phyloP scores from a whole-genome alignment of 192 early-diverging fungal genomes.

The Linnemannia hyalina region DNA sequence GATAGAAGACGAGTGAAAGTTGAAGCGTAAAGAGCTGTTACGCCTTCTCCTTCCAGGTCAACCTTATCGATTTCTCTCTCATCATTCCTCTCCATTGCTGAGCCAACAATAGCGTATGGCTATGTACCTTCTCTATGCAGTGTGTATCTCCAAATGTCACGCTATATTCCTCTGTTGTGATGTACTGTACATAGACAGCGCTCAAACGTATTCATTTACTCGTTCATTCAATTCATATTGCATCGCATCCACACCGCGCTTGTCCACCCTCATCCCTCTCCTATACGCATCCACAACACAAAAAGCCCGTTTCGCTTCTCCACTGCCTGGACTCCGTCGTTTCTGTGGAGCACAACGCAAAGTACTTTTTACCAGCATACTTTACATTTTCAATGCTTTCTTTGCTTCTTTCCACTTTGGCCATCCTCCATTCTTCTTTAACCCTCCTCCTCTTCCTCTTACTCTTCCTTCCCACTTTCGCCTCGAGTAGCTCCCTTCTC shows the following conservation, averaged over 20 bases:
- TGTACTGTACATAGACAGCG: neutral
- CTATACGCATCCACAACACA: too few species aligned
- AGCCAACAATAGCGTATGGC: neutral
- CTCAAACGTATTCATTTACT: neutral
- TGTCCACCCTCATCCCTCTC: too few species aligned
- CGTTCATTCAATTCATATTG: neutral
- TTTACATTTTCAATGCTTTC: neutral
- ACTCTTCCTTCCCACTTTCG: neutral
- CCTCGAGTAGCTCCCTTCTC: neutral
- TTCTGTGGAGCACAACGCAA: neutral
- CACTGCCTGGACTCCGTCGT: neutral
- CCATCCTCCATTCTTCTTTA: neutral
- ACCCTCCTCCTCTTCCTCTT: neutral
- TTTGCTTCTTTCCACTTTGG: neutral
- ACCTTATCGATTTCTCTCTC: neutral
- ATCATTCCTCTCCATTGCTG: neutral
- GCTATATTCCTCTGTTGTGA: too few species aligned
- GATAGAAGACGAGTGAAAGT: neutral
- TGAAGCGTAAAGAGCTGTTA: neutral
- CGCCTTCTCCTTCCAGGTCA: neutral
- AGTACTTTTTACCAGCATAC: neutral
- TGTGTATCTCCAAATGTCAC: neutral
- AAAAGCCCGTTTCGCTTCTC: too few species aligned
- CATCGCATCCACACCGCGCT: neutral
- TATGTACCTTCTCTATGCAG: too few species aligned